A percentile compares a stretch with the other conserved stretches of the same genome.
These are phyloP conservation scores for Aquilaria malaccensis DNA, from an alignment of 345 rosid species.

Conservation along the genomic window DNA sequence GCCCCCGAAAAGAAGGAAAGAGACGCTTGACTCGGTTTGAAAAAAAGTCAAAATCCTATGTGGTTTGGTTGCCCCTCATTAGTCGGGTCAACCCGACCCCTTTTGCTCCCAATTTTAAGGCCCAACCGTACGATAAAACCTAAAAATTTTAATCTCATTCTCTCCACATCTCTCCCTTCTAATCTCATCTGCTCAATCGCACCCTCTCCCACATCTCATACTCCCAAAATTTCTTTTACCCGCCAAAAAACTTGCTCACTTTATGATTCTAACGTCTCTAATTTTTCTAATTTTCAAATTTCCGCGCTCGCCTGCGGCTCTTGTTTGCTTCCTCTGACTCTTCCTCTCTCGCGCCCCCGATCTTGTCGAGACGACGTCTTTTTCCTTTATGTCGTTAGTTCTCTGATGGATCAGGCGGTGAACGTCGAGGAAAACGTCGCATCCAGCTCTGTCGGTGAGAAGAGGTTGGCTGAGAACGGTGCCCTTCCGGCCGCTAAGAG, in stretches of 20 bases:
- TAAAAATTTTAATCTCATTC: neutral
- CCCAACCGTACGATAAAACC: no score
- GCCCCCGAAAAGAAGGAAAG: no score
- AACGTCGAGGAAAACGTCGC: slow-evolving; percentile 2
- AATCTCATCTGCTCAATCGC: slow-evolving; percentile 4
- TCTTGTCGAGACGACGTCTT: neutral
- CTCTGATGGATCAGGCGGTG: slow-evolving; percentile 25
- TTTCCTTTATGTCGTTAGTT: neutral
- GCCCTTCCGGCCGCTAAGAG: slow-evolving; percentile 28
- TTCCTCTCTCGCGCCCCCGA: slow-evolving; percentile 10
- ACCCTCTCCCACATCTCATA: slow-evolving; percentile 1
- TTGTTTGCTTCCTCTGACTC: slow-evolving; percentile 3
- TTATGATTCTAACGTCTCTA: neutral
- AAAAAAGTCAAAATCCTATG: no score
- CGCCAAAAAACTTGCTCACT: slow-evolving; percentile 28
- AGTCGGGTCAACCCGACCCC: no score
- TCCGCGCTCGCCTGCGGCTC: slow-evolving; percentile 1
- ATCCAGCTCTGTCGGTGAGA: slow-evolving; percentile 15
- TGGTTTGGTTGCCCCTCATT: no score
- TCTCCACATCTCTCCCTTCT: slow-evolving; percentile 10
- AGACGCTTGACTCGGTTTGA: no score
- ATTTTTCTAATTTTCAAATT: slow-evolving; percentile 9
- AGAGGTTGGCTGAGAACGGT: slow-evolving; percentile 23
- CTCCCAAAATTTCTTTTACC: slow-evolving; percentile 23
- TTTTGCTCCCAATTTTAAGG: no score